Percentiles rank a stretch among this genome's conserved stretches.
Conservation (phyloP, 208 protist species). For the Leishmania lainsoni region DNA sequence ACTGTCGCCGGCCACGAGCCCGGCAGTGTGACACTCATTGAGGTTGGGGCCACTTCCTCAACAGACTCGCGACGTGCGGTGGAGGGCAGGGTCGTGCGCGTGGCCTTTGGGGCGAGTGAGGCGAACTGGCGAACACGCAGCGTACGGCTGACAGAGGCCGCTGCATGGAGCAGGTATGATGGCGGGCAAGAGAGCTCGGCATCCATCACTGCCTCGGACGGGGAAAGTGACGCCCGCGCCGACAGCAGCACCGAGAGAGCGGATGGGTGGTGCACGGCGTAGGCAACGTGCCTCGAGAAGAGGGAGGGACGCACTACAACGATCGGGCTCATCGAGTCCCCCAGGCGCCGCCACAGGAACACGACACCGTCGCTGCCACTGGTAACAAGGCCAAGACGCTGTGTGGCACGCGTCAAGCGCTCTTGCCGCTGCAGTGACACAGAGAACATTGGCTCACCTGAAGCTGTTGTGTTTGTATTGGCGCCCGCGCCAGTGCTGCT, state of each 20-base stretch:
- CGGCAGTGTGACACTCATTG: conserved; percentile 27
- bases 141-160: conserved; percentile 19
- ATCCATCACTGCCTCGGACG: conserved; percentile 22
- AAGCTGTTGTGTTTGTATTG: neutral
- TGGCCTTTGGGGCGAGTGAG: conserved; percentile 7
- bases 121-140: conserved; percentile 29
- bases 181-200: conserved; percentile 30
- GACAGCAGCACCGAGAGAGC: conserved; percentile 29
- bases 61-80: neutral
- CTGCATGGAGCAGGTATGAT: conserved; percentile 31
- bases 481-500: neutral
- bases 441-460: neutral
- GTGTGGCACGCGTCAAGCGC: conserved; percentile 31
- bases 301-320: conserved; percentile 24
- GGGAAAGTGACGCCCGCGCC: conserved; percentile 5
- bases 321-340: conserved; percentile 31
- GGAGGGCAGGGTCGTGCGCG: neutral
- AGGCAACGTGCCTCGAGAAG: conserved; percentile 34
- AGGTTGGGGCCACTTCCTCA: conserved; percentile 33
- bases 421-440: neutral
- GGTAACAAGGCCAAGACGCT: conserved; percentile 71
- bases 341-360: conserved; percentile 57
- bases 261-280: conserved; percentile 34
- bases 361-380: conserved; percentile 50
- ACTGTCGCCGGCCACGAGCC: conserved; percentile 18